Percentiles rank a stretch among this genome's conserved stretches.
Evolutionary conservation across 2,329 filamentous ascomycete species (phyloP).

Genomic region (Neonectria punicea): DNA sequence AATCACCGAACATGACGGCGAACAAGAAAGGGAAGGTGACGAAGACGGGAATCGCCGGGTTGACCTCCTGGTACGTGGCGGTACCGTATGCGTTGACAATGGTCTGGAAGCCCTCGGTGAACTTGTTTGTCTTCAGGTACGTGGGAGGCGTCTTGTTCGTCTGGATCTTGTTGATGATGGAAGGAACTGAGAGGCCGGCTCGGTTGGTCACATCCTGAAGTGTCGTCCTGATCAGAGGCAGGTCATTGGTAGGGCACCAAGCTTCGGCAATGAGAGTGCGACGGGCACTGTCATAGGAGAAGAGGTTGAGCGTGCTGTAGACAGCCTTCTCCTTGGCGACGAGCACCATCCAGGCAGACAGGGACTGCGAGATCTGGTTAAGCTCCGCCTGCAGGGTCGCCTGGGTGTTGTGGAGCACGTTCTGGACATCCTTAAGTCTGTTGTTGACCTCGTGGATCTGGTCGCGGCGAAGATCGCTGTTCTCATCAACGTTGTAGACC

Average conservation of each 20-base stretch:
- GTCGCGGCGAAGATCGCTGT: slow-evolving; percentile 92
- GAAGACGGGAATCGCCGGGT: slow-evolving; percentile 93
- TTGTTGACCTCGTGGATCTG: slow-evolving; percentile 98
- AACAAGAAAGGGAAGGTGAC: slow-evolving; percentile 99
- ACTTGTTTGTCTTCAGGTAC: slow-evolving; percentile 98
- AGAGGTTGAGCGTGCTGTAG: slow-evolving; percentile 93
- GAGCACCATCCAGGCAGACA: slow-evolving; percentile 97
- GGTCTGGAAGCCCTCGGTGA: slow-evolving; percentile 97
- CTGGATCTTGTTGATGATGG: slow-evolving; percentile 97
- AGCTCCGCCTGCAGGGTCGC: slow-evolving; percentile 92
- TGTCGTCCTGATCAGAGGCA: slow-evolving; percentile 89
- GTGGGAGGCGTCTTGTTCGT: slow-evolving; percentile 98
- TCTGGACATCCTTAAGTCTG: slow-evolving; percentile 88
- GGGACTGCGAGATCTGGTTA: slow-evolving; percentile 88
- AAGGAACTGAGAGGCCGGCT: slow-evolving; percentile 95
- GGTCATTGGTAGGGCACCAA: slow-evolving; percentile 93
- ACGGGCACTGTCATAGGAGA: slow-evolving; percentile 94
- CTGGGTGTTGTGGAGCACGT: slow-evolving; percentile 94
- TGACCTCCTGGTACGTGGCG: slow-evolving; percentile 96
- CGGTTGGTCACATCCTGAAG: slow-evolving; percentile 97
- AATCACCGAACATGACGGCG: slow-evolving; percentile 99
- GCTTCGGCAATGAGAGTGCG: slow-evolving; percentile 98
- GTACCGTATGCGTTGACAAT: slow-evolving; percentile 99
- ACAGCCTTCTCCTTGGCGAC: slow-evolving; percentile 99
- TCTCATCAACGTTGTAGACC: slow-evolving; percentile 97